A percentile compares a stretch with the other conserved stretches of the same genome.
Evolutionary conservation across 108 stramenopile species (phyloP).

Genomic region (Skeletonema costatum): DNA sequence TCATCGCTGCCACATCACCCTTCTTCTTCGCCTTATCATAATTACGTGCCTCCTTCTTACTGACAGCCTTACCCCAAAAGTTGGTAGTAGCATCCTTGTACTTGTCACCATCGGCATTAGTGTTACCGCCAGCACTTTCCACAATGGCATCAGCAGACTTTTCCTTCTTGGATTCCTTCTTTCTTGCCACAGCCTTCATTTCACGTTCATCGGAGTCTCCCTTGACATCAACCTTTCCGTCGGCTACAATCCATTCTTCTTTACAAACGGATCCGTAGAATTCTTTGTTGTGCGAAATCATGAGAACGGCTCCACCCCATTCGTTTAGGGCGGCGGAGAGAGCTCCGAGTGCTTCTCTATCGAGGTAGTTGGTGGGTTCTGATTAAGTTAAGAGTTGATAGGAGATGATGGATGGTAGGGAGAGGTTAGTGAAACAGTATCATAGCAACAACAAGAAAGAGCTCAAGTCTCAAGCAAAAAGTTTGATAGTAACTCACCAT

Average conservation of each 20-base stretch:
- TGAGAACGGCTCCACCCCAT: slow-evolving; percentile 97
- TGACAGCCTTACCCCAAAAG: slow-evolving; percentile 86
- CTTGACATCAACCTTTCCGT: slow-evolving; percentile 72
- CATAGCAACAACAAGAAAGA: neutral
- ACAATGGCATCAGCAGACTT: slow-evolving; percentile 55
- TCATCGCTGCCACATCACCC: slow-evolving; percentile 81
- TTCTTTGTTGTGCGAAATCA: slow-evolving; percentile 98
- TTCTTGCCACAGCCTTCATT: slow-evolving; percentile 89
- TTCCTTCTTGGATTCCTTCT: slow-evolving; percentile 86
- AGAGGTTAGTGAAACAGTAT: neutral
- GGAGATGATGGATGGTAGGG: neutral
- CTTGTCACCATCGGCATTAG: slow-evolving; percentile 81
- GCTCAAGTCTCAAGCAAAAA: neutral
- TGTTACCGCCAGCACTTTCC: slow-evolving; percentile 85
- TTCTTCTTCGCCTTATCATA: slow-evolving; percentile 93
- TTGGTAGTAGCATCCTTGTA: slow-evolving; percentile 91
- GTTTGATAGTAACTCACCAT: slow-evolving; percentile 23
- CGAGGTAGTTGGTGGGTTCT: slow-evolving; percentile 99
- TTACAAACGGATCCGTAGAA: slow-evolving; percentile 93
- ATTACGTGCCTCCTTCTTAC: slow-evolving; percentile 88
- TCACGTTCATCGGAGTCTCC: slow-evolving; percentile 87
- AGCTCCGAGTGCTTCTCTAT: slow-evolving; percentile 96
- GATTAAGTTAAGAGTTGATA: neutral
- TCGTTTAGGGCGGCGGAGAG: slow-evolving; percentile 90
- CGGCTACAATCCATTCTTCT: slow-evolving; percentile 95